Base-by-base conservation (phyloP, 345 rosid species). In the Citrus medica region DNA sequence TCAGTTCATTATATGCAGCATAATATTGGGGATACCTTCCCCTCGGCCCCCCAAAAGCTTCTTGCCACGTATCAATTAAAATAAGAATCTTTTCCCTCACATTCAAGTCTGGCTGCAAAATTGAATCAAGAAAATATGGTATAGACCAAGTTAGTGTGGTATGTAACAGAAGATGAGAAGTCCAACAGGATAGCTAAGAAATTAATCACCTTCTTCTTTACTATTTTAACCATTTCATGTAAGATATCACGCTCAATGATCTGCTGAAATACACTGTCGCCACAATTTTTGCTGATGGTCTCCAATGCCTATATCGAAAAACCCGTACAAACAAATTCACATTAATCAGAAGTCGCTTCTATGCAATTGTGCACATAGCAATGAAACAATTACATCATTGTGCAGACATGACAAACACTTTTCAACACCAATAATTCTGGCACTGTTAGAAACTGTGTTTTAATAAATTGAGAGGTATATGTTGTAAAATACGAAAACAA, bases 161-260 rank as follows among this genome's bases (percentile, higher is more conserved):
- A 40, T 32, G 42, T 32, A 67, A 24, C 61, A 74, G 65, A 73
- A 68, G 60, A 77, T 70, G 53, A 69, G 69, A 82, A 46, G 9
- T 61, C 37, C 27, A 68, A 71, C 67, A 60, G 46, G 76, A 12
- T 66, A 73, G 63, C 24, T 59, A 72, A 63, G 70, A 77, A 82
- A 33, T 55, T 7, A 32, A 21, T n/a, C 79, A 94, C 99, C 99
- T 92, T 96, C 86, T 94, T 96, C 87, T 96, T 96, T 67, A 96
- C 97, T 75, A 94, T 89, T 84, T 94, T 96, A 80, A 96, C 98
- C 99, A 96, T 96, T 63, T 96, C 99, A 81, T 82, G 97, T 76
- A 96, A 85, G 81, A 96, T 91, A 78, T 92, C 98, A 51, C 99
- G 97, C 81, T 96, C 99, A 22, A 87, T 83, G 28, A 96, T 96